A percentile compares a stretch with the other conserved stretches of the same genome.
phyloP scores from a whole-genome alignment of 345 rosid genomes.

The Corymbia maculata region DNA sequence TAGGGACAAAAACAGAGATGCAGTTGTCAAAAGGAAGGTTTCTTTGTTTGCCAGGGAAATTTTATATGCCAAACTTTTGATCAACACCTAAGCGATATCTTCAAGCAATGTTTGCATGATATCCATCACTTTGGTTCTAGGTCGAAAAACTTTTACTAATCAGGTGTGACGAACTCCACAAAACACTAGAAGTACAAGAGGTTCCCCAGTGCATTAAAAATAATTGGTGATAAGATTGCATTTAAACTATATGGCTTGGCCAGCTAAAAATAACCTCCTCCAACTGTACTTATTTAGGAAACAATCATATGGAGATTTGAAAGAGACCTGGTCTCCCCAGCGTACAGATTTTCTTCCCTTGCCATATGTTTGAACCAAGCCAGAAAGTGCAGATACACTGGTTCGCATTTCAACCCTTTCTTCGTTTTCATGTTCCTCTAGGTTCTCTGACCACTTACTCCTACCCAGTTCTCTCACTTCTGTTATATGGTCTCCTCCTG shows the following conservation, averaged over 20 bases:
- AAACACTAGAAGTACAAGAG: not conserved
- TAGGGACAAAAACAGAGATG: not conserved
- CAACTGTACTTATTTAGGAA: not conserved
- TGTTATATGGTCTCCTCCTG: constrained; percentile 28
- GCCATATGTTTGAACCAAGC: constrained; percentile 34
- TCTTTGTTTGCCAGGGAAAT: not conserved
- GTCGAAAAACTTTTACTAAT: not conserved
- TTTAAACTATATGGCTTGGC: not conserved
- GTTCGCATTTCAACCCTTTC: constrained; percentile 16
- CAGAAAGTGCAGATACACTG: constrained; percentile 34
- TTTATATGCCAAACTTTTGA: not conserved
- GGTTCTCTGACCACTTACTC: constrained; percentile 86
- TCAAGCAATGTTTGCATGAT: not conserved
- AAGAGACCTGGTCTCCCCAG: constrained; percentile 84
- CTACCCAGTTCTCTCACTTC: constrained; percentile 55
- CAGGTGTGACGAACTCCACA: not conserved
- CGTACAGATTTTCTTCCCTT: constrained; percentile 59
- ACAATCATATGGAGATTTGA: not conserved
- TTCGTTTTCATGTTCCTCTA: constrained; percentile 49
- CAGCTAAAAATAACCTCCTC: not conserved
- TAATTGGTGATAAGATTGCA: not conserved
- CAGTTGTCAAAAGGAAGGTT: not conserved
- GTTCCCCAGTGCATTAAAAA: not conserved
- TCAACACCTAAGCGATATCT: not conserved
- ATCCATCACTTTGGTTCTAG: not conserved